A percentile compares a stretch with the other conserved stretches of the same genome.
phyloP scores from a whole-genome alignment of 306 rosid genomes.

The Cucurbita maxima region DNA sequence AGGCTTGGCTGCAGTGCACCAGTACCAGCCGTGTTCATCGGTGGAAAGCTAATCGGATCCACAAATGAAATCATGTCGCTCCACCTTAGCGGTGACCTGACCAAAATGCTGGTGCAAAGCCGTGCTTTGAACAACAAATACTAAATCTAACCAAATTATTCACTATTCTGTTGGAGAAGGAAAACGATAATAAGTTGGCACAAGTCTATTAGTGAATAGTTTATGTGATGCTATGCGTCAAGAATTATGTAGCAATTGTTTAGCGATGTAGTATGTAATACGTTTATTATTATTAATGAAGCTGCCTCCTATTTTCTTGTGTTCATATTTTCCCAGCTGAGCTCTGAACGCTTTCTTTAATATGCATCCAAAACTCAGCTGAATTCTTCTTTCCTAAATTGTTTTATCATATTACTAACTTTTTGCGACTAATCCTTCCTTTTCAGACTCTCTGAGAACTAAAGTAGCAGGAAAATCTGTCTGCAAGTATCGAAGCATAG shows the following conservation, averaged over 20 bases:
- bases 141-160: not conserved
- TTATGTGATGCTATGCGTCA: slow-evolving; percentile 23
- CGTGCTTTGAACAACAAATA: slow-evolving; percentile 17
- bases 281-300: slow-evolving; percentile 47
- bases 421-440: not conserved
- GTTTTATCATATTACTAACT: not conserved
- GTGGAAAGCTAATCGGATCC: slow-evolving; percentile 64
- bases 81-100: slow-evolving; percentile 69
- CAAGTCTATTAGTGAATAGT: slow-evolving; percentile 20
- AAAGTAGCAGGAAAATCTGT: not conserved
- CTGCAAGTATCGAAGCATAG: not conserved
- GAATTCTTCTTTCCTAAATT: not conserved
- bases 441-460: not conserved
- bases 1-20: slow-evolving; percentile 58
- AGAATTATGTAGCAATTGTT: slow-evolving; percentile 38
- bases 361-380: slow-evolving; percentile 4
- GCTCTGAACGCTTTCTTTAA: not conserved
- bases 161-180: slow-evolving; percentile 21
- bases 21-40: slow-evolving; percentile 88
- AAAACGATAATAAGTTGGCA: slow-evolving; percentile 43
- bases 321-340: not conserved
- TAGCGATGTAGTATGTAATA: slow-evolving; percentile 39
- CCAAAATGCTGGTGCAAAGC: slow-evolving; percentile 37
- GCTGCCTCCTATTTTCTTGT: slow-evolving; percentile 20
- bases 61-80: slow-evolving; percentile 96